Conservation (phyloP, 164 flowering plant species). For the Paratinospora sagittata region DNA sequence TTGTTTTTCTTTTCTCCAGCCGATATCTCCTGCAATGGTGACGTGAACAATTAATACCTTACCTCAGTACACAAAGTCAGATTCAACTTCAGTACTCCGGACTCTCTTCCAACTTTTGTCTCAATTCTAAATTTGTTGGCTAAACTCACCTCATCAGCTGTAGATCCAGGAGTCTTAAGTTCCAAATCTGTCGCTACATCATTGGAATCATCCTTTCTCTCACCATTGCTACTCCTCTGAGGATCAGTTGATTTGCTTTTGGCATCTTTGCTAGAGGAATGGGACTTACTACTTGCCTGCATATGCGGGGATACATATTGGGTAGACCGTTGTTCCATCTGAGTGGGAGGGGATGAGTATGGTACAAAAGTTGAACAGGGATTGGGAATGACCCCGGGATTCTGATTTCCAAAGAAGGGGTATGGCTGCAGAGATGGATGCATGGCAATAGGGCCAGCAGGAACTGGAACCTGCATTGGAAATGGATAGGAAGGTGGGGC, state of each 20-base stretch:
- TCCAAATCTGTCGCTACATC: conserved; percentile 72
- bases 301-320: conserved; percentile 33
- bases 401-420: conserved; percentile 49
- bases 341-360: conserved; percentile 43
- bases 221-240: conserved; percentile 30
- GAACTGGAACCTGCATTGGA: conserved; percentile 64
- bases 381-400: conserved; percentile 35
- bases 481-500: conserved; percentile 65
- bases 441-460: conserved; percentile 65
- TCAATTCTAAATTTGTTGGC: background rate
- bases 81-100: background rate
- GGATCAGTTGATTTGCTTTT: conserved; percentile 39
- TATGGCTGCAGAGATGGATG: conserved; percentile 84
- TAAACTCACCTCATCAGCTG: conserved; percentile 41
- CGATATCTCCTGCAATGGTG: conserved; percentile 37
- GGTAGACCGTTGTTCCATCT: conserved; percentile 45
- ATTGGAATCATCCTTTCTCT: conserved; percentile 41
- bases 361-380: conserved; percentile 50
- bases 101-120: background rate
- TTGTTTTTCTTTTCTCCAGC: conserved; percentile 41
- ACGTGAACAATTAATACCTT: background rate
- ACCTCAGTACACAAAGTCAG: background rate
- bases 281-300: conserved; percentile 41
- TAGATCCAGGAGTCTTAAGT: conserved; percentile 69
- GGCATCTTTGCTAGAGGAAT: conserved; percentile 42